Evolutionary conservation across 2,329 filamentous ascomycete species (phyloP).

Genomic region (Trematosphaeria pertusa): DNA sequence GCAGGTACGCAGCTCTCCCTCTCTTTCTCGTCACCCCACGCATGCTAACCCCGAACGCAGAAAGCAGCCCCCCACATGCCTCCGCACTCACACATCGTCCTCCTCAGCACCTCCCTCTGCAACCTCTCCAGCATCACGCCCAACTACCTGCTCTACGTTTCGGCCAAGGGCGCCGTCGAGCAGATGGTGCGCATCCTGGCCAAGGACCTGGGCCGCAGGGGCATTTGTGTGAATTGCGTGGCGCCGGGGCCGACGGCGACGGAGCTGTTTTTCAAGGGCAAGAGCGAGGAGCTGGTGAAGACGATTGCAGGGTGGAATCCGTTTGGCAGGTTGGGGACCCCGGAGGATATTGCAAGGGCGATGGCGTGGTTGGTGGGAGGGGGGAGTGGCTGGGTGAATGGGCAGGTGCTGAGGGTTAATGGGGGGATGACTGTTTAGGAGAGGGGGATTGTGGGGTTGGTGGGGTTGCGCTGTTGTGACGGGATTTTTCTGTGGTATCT

Average conservation of each 20-base stretch:
- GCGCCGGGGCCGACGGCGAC: slow-evolving; percentile 64
- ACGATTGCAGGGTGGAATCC: slow-evolving; percentile 28
- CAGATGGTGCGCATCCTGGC: slow-evolving; percentile 63
- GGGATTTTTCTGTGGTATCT: too few species aligned
- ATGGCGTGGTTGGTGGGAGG: slow-evolving; percentile 27
- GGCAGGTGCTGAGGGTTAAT: slow-evolving; percentile 37
- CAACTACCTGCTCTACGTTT: slow-evolving; percentile 53
- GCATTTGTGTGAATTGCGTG: slow-evolving; percentile 60
- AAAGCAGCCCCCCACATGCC: slow-evolving; percentile 33
- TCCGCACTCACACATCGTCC: slow-evolving; percentile 20
- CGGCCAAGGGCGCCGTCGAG: slow-evolving; percentile 67
- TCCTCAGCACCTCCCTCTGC: slow-evolving; percentile 29
- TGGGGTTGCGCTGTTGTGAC: too few species aligned
- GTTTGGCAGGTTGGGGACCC: slow-evolving; percentile 25
- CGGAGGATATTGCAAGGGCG: slow-evolving; percentile 34
- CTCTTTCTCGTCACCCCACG: neutral
- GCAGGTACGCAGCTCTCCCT: slow-evolving; percentile 14
- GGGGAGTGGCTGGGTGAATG: slow-evolving; percentile 32
- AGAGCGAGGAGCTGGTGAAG: slow-evolving; percentile 41
- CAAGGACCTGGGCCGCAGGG: slow-evolving; percentile 62
- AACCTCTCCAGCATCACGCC: slow-evolving; percentile 22
- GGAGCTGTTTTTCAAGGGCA: slow-evolving; percentile 59
- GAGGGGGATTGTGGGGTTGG: too few species aligned
- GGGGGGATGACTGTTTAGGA: slow-evolving; percentile 30
- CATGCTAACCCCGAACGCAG: slow-evolving; percentile 48